phyloP scores from a whole-genome alignment of 495 filamentous ascomycete genomes.

The Penicillium paxilli region DNA sequence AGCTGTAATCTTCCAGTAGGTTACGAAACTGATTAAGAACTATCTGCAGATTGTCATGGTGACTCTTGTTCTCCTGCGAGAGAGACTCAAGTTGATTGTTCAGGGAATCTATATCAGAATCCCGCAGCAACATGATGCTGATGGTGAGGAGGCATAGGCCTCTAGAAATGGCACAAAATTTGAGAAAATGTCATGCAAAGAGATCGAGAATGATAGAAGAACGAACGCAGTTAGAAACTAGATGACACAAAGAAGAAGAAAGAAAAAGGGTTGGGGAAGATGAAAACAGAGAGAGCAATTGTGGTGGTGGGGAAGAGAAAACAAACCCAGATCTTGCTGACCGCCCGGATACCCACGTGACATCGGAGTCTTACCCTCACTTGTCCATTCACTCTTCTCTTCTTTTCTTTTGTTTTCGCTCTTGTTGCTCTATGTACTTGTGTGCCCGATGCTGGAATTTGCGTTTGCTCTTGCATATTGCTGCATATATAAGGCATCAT shows the following conservation, averaged over 20 bases:
- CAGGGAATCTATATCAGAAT: constrained; percentile 39
- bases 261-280: constrained; percentile 9
- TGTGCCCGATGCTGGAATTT: too few species aligned
- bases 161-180: constrained; percentile 9
- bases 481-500: too few species aligned
- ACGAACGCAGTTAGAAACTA: background rate
- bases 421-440: background rate
- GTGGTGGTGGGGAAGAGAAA: too few species aligned
- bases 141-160: constrained; percentile 23
- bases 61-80: constrained; percentile 29
- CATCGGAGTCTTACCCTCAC: too few species aligned
- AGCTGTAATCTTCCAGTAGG: constrained; percentile 51
- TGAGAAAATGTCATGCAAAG: too few species aligned
- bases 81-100: constrained; percentile 27
- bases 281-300: background rate
- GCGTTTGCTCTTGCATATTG: background rate
- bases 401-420: background rate
- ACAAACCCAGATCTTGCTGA: too few species aligned
- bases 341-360: too few species aligned
- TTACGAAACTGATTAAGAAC: constrained; percentile 39
- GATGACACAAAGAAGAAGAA: background rate
- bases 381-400: background rate
- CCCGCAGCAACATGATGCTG: constrained; percentile 34
- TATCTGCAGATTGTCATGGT: constrained; percentile 36
- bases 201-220: constrained; percentile 9